Evolutionary conservation across 352 stramenopile genomes (phyloP), one percentile per base, ranked within the genome.

Genomic region (Phytopythium mirpurense): DNA sequence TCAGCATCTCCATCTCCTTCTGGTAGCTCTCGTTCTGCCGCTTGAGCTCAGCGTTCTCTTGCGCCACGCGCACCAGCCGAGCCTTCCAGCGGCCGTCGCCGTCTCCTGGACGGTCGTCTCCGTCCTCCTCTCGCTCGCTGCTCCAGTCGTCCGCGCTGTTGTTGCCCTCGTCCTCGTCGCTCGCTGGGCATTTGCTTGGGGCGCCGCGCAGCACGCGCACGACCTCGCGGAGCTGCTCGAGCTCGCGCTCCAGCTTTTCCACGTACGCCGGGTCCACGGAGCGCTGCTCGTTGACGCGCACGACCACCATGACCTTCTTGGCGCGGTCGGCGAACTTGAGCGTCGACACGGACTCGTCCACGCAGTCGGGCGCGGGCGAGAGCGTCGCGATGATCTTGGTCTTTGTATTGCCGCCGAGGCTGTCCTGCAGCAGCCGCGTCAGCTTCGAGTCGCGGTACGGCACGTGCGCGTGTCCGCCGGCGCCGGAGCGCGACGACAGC

Each of bases 401-500:
- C 52, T 93, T 95, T 4, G 78, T 90, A 57, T 95, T 96, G 29
- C 83, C 87, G 24, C 86, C 85, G 3, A 96, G 59, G 50, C 77
- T 88, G 60, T 97, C 90, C 45, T 95, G 79, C 31, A 98, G 74
- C 11, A 98, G 62, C 38, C 93, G 76, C 18, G 93, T 98, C 40
- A 98, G 70, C 65, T 97, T 98, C 6, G 86, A 97, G 60, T 98
- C 93, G 16, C 93, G 78, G 60, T 97, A 98, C 4, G 90, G 92
- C 8, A 98, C 83, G 56, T 98, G 92, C 16, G 51, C 43, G 11
- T 48, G 16, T 24, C 65, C 36, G 8, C 21, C 31, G 16, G 47
- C 43, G 14, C 54, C 68, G 31, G 52, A 54, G 44, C 83, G 86
- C 35, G 65, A 67, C 0, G 78, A 86, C 11, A 97, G 61, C 16